These are phyloP conservation scores for Hyphodiscus sp. DNA, from an alignment of 2,329 filamentous ascomycete species.

Conservation along the genomic window DNA sequence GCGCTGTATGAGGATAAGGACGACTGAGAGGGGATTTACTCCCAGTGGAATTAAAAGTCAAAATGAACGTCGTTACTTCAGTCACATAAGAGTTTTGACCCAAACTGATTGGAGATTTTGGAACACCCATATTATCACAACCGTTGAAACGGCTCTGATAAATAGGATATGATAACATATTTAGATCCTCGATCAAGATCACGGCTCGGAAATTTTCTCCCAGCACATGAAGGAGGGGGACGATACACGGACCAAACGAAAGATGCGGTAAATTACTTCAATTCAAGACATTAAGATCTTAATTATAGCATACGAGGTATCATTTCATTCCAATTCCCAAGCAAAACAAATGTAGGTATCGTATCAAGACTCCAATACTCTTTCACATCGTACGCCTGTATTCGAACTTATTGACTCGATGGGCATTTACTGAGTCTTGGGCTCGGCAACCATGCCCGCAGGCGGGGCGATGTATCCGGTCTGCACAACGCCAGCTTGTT, in stretches of 20 bases:
- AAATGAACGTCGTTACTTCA: neutral
- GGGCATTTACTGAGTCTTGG: neutral
- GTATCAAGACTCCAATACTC: neutral
- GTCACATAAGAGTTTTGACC: neutral
- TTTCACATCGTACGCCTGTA: neutral
- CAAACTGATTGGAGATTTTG: no score
- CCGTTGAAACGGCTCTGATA: no score
- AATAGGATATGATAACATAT: no score
- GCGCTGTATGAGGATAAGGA: neutral
- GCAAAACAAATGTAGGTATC: neutral
- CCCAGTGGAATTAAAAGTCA: neutral
- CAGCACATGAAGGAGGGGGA: no score
- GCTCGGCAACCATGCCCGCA: constrained; percentile 9
- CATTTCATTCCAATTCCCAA: neutral
- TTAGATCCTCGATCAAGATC: no score
- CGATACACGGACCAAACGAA: no score
- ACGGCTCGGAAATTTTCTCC: no score
- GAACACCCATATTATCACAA: no score
- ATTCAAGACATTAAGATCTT: neutral
- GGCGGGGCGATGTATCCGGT: constrained; percentile 12
- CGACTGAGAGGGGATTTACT: neutral
- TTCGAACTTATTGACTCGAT: neutral
- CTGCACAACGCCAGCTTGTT: neutral
- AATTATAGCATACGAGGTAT: neutral
- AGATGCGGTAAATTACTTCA: neutral